Conservation (phyloP, 768 basidiomycete species). For the Chlorophyllum brunneum region DNA sequence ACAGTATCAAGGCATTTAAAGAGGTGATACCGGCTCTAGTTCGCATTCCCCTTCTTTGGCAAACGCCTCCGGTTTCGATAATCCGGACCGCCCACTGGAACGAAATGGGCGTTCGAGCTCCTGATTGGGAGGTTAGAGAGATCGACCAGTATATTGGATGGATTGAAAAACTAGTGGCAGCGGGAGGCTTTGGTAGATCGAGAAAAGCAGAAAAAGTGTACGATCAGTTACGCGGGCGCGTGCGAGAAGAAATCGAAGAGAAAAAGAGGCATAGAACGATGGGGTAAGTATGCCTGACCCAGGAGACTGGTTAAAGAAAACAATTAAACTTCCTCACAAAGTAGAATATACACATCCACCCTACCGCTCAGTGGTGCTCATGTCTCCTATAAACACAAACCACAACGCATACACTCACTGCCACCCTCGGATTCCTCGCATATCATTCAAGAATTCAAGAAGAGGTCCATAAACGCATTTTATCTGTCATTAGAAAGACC, state of each 20-base stretch:
- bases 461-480: constrained; percentile 43
- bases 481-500: constrained; percentile 29
- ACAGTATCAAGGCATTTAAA: constrained; percentile 30
- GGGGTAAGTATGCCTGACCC: constrained; percentile 29
- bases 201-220: constrained; percentile 24
- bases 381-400: constrained; percentile 47
- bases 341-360: too few relatives aligned
- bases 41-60: constrained; percentile 40
- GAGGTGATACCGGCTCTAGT: constrained; percentile 35
- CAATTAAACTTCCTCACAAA: too few relatives aligned
- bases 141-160: too few relatives aligned
- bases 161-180: too few relatives aligned
- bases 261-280: constrained; percentile 24
- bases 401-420: constrained; percentile 45
- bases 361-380: too few relatives aligned
- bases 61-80: constrained; percentile 41
- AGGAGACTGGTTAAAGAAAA: constrained; percentile 43
- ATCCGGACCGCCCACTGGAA: constrained; percentile 31
- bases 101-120: constrained; percentile 33
- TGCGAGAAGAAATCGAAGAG: constrained; percentile 32
- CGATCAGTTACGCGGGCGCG: constrained; percentile 30
- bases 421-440: constrained; percentile 42
- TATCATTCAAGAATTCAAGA: constrained; percentile 44
- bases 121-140: constrained; percentile 34
- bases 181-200: too few relatives aligned